Percentiles rank a stretch among this genome's conserved stretches.
These are phyloP conservation scores for Flaveria bidentis DNA, from an alignment of 129 eudicot species.

Conservation along the genomic window DNA sequence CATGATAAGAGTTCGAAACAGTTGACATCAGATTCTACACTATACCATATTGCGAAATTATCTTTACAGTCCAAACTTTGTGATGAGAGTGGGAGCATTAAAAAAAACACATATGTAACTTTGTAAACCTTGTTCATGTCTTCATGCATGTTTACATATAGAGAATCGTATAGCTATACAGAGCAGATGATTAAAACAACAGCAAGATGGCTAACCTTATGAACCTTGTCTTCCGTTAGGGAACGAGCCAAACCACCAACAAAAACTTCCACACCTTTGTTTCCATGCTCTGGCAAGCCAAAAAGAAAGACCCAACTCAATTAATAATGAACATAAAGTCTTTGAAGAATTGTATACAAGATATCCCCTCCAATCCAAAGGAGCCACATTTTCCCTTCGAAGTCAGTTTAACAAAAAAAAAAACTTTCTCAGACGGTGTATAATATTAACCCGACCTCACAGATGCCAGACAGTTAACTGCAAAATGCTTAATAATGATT, in stretches of 20 bases:
- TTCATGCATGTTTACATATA: not conserved
- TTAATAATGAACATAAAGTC: not conserved
- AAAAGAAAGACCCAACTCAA: conserved; percentile 4
- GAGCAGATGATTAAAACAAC: not conserved
- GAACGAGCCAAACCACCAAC: conserved; percentile 77
- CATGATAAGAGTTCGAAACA: conserved; percentile 2
- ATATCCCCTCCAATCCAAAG: not conserved
- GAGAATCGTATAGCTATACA: not conserved
- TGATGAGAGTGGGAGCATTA: not conserved
- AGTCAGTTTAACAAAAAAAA: not conserved
- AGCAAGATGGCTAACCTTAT: conserved; percentile 45
- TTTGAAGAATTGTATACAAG: not conserved
- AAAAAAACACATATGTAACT: not conserved
- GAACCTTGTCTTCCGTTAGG: conserved; percentile 61
- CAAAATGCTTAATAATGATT: not conserved
- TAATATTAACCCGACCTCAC: not conserved
- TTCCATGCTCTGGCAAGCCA: conserved; percentile 41
- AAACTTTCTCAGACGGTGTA: not conserved
- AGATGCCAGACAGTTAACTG: not conserved
- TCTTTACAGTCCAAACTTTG: conserved; percentile 13
- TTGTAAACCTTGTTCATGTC: conserved; percentile 1
- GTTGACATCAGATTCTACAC: not conserved
- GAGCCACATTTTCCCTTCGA: conserved; percentile 18
- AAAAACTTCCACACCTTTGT: conserved; percentile 80
- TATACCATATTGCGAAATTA: not conserved